Evolutionary conservation across 2,329 filamentous ascomycete genomes (phyloP), one percentile per base, ranked within the genome.

Genomic region (Phialemonium atrogriseum): DNA sequence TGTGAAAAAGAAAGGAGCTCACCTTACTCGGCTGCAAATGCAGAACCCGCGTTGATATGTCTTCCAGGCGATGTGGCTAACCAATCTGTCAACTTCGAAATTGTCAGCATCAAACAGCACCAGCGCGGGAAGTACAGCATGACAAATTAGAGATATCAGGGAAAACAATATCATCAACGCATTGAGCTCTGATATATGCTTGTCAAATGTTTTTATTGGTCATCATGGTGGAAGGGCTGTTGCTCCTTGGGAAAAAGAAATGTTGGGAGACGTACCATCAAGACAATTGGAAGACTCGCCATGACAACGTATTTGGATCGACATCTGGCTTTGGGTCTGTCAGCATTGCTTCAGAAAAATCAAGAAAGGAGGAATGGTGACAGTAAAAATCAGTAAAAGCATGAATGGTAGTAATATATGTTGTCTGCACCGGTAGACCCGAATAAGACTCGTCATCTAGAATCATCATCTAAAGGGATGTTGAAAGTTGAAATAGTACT

Each of bases 101-200:
- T n/a, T 23, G 21, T 23, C n/a, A 23, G 21, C 21, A 23, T n/a
- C n/a, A n/a, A n/a, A n/a, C n/a, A n/a, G n/a, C n/a, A n/a, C n/a
- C n/a, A n/a, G n/a, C n/a, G 21, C 5, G 11, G 23, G 28, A 27
- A 10, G 13, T n/a, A n/a, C 15, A 27, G 25, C 19, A 30, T 18
- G 19, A 18, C 7, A 23, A 19, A 31, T 33, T 5, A 24, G 7
- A 13, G 6, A 13, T 7, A 12, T 28, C 62, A 66, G 62, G 60
- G 49, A 61, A 50, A 54, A 64, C 59, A 50, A 33, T 61, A 47
- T 74, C 70, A 54, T 69, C 60, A 52, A 51, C 39, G 64, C 66
- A 55, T n/a, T 55, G 64, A 70, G 77, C 86, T 93, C 80, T 72
- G 86, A 93, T 85, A 93, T 93, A 93, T 93, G 85, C 85, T 93